Base-by-base conservation (phyloP, 1,284 basidiomycete species). In the Xanthoconium separans region DNA sequence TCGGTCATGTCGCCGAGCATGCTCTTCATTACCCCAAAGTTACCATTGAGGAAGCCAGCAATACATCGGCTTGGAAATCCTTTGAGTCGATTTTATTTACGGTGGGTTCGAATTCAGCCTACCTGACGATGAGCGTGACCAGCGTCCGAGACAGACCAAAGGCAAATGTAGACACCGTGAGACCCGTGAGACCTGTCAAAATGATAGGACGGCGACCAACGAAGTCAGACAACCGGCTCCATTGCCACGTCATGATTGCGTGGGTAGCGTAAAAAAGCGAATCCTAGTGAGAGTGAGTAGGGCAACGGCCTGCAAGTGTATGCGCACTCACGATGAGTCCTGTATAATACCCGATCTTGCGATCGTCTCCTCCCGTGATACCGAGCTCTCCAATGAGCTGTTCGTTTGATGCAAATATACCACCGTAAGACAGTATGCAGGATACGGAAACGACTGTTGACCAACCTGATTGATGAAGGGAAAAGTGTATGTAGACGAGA, bases 181-280 rank as follows among this genome's bases (percentile, higher is more conserved):
- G 66, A 8, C 89, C 89, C 22, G 79, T 71, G 1, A 90, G 68
- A 2, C 89, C 89, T 4, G 72, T 73, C 53, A 91, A 73, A 55
- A 91, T 78, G 37, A 91, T 80, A 4, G 87, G 88, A 57, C 84
- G 84, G 27, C 89, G 81, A 29, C 89, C 89, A 42, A 89, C 70
- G 41, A 77, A 74, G 64, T 91, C 89, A 6, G 87, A 90, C 10
- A 84, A 60, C 24, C 84, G 80, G 65, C 84, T 84, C 87, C 87
- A 91, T 54, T 87, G 82, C 39, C 90, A 72, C n/a, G 87, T 81
- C 13, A 85, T 87, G 51, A 81, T 61, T 0, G 87, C 85, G 69
- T 89, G 83, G 11, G 83, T 82, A 39, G 84, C 71, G 60, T 83
- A 89, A 73, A 89, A 89, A 24, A 87, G 69, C 12, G 86, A 88